Evolutionary conservation across 2,329 filamentous ascomycete genomes (phyloP), one percentile per base, ranked within the genome.

Genomic region (Mariannaea sp.): DNA sequence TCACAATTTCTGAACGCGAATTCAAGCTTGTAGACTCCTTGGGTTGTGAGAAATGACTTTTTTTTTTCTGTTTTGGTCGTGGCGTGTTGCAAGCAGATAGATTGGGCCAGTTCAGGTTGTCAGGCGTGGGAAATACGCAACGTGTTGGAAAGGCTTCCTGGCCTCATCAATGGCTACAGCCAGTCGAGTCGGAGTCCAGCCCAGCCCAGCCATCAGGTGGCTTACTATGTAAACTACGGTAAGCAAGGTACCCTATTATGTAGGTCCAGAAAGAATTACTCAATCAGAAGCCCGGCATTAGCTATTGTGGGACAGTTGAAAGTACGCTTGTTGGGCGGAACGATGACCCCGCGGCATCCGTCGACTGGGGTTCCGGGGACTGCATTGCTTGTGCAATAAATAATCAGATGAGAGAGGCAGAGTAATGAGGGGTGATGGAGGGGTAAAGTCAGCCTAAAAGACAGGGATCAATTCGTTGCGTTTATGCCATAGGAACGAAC

Each of bases 201-300:
- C n/a, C n/a, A n/a, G n/a, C n/a, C n/a, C n/a, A n/a, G n/a, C n/a
- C n/a, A n/a, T n/a, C n/a, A n/a, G n/a, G n/a, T n/a, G n/a, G n/a
- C n/a, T n/a, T n/a, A n/a, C n/a, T n/a, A n/a, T n/a, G n/a, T n/a
- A n/a, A n/a, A n/a, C n/a, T n/a, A n/a, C n/a, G n/a, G n/a, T n/a
- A n/a, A n/a, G n/a, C n/a, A n/a, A n/a, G n/a, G n/a, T n/a, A n/a
- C n/a, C n/a, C n/a, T n/a, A n/a, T n/a, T n/a, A n/a, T n/a, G n/a
- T n/a, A n/a, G n/a, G n/a, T n/a, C n/a, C n/a, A n/a, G n/a, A n/a
- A n/a, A n/a, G n/a, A n/a, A n/a, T n/a, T n/a, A 54, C 22, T 54
- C 51, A 54, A 49, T 54, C 51, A 54, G 51, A 44, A 35, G 45
- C 24, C 33, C 45, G 45, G n/a, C 22, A 45, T 45, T 54, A 29